phyloP scores from a whole-genome alignment of 192 early-diverging fungal genomes.

The Gryganskiella cystojenkinii region DNA sequence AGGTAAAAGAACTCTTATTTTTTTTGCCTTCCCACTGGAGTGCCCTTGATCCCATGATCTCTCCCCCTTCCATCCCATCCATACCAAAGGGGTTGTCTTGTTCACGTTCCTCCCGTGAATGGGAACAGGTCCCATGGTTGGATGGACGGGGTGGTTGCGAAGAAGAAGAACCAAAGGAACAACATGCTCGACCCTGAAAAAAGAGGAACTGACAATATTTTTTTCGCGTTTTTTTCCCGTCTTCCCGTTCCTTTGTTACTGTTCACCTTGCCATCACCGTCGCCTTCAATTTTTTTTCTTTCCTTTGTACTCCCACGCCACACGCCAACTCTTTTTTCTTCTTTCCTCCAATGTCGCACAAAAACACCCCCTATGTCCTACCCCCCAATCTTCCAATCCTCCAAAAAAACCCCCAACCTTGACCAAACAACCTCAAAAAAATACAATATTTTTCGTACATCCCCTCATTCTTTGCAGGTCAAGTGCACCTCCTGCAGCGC shows the following conservation, averaged over 20 bases:
- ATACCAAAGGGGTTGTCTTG: too few species aligned
- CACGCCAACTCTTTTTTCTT: background rate
- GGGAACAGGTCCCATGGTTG: too few species aligned
- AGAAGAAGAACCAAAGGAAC: background rate
- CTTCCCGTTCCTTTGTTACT: too few species aligned
- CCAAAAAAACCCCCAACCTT: too few species aligned
- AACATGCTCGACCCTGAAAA: too few species aligned
- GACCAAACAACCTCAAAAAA: too few species aligned
- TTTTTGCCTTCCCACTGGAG: background rate
- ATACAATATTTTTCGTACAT: too few species aligned
- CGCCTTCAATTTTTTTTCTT: too few species aligned
- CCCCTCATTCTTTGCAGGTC: background rate
- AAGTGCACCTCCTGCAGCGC: slow-evolving; percentile 1
- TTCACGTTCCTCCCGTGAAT: too few species aligned
- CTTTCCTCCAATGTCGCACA: background rate
- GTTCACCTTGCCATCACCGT: too few species aligned
- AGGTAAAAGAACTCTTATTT: slow-evolving; percentile 13
- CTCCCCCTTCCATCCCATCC: background rate
- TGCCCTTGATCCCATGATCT: background rate
- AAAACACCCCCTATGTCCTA: background rate
- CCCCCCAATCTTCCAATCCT: background rate
- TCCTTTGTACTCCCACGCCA: too few species aligned
- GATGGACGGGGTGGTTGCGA: too few species aligned
- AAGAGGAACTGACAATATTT: background rate
- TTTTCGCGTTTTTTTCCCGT: background rate